These are phyloP conservation scores for Dryadomyces quercivorus DNA, from an alignment of 2,329 filamentous ascomycete genomes.

Conservation along the genomic window DNA sequence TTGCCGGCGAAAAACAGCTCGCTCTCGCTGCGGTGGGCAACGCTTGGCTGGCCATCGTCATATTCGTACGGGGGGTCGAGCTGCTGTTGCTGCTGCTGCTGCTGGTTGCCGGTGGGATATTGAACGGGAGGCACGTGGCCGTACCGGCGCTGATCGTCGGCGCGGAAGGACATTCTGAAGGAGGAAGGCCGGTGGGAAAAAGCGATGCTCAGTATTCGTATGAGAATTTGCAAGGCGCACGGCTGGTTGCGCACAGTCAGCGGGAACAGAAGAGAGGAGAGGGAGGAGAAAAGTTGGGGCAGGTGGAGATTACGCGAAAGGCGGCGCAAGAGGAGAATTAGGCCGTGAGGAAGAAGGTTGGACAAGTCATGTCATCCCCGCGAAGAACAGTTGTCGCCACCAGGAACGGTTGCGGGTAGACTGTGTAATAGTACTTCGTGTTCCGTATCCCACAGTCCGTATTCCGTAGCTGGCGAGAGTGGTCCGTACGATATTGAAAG, in stretches of 20 bases:
- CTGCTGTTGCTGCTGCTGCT: conserved; percentile 12
- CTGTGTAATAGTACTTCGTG: too few relatives aligned
- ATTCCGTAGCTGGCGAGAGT: too few relatives aligned
- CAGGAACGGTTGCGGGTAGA: neutral
- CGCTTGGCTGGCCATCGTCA: conserved; percentile 16
- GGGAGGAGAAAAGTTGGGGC: neutral
- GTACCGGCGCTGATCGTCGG: conserved; percentile 50
- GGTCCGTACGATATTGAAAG: neutral
- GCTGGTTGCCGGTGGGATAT: conserved; percentile 38
- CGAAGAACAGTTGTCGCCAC: neutral
- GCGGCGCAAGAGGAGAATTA: neutral
- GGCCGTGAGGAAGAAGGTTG: neutral
- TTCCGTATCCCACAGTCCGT: too few relatives aligned
- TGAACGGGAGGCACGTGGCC: conserved; percentile 55
- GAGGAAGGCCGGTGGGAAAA: neutral
- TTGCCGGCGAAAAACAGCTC: conserved; percentile 52
- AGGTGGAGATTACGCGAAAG: neutral
- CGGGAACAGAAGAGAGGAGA: conserved; percentile 1
- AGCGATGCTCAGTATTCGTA: too few relatives aligned
- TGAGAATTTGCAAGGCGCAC: neutral
- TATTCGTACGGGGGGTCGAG: conserved; percentile 12
- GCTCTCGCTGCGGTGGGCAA: conserved; percentile 29
- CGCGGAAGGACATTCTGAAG: conserved; percentile 47
- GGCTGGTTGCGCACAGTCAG: neutral
- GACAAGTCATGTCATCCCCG: neutral